Base-by-base conservation (phyloP, 108 stramenopile genomes). In the Cyclotella sp. region DNA sequence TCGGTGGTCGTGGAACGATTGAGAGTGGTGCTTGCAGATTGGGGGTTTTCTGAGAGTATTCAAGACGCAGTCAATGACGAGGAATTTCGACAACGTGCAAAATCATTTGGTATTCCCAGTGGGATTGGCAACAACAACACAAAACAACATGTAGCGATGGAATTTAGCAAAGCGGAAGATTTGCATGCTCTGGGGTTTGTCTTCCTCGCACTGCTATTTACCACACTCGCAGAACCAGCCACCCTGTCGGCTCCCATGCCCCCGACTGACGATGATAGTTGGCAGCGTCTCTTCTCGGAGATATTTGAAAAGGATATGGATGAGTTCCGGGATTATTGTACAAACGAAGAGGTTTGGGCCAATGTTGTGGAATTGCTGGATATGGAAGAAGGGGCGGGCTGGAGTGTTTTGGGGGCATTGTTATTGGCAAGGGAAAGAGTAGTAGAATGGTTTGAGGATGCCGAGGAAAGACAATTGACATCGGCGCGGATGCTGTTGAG, bases 121-220 rank as follows among this genome's bases (percentile, higher is more conserved):
- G 64, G 15, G 13, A 39, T 19, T 41, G 14, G 7, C 62, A 59
- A 28, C 62, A 59, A 53, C 40, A 77, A 85, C 49, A 58, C 51
- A 27, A 81, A 85, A 10, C 63, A 53, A n/a, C 1, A 55, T 24
- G 55, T 26, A 24, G 55, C 70, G 34, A 69, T 65, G 29, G 81
- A 85, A 76, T 94, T 94, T 77, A 89, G 89, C 47, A 86, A 86
- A 71, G 90, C 91, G 13, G 93, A 94, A 76, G 93, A 94, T 79
- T 66, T 94, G 47, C 91, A 94, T 82, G 93, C 93, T 12, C 68
- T 92, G 9, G 93, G 93, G 49, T 92, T 94, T 83, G 93, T 94
- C 7, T 87, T 91, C 55, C 64, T 92, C 9, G 89, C 83, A 7
- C 60, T 94, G 63, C 67, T 94, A 18, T 85, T 94, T 26, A 85